A percentile compares a stretch with the other conserved stretches of the same genome.
Conservation (phyloP, 208 protist genomes). For the Spongospora subterranea region DNA sequence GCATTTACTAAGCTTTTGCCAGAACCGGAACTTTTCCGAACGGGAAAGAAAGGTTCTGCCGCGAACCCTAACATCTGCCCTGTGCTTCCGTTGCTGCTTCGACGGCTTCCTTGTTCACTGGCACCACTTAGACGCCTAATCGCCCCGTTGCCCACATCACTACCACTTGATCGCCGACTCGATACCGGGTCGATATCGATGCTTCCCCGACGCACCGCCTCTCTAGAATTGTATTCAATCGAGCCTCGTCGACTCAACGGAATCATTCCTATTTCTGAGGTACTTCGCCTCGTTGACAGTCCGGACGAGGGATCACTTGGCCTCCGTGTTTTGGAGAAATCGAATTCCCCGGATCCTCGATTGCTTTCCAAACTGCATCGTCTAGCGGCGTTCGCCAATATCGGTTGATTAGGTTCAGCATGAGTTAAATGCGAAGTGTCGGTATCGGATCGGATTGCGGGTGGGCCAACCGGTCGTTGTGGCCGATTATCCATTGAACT, state of each 20-base stretch:
- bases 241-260: not conserved
- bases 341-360: not conserved
- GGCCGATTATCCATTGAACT: not conserved
- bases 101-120: not conserved
- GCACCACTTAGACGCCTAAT: not conserved
- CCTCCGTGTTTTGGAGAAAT: not conserved
- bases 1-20: not conserved
- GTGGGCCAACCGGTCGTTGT: not conserved
- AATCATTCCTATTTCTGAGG: not conserved
- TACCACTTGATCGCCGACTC: not conserved
- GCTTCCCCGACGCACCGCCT: not conserved
- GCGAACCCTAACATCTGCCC: not conserved
- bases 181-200: not conserved
- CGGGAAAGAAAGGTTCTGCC: not conserved
- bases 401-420: too few relatives aligned
- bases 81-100: not conserved
- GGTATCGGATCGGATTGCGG: not conserved
- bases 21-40: constrained; percentile 23
- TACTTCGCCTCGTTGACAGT: constrained; percentile 9
- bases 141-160: not conserved
- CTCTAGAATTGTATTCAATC: not conserved
- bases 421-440: too few relatives aligned
- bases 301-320: constrained; percentile 17
- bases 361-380: not conserved
- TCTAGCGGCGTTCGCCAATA: too few relatives aligned